These are phyloP conservation scores for Penicillium robsamsonii DNA, from an alignment of 495 filamentous ascomycete genomes.

Conservation along the genomic window DNA sequence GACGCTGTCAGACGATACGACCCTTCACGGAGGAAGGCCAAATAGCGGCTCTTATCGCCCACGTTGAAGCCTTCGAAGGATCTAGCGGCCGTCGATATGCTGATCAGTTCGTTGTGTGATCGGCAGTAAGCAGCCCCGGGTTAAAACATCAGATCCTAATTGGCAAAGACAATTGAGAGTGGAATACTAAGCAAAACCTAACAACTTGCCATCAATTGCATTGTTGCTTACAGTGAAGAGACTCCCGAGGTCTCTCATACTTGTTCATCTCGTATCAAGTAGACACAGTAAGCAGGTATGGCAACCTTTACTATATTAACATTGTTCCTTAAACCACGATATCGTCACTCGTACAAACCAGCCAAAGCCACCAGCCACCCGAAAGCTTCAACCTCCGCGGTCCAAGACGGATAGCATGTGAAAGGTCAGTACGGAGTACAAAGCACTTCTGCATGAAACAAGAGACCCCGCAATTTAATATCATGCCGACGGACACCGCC, in stretches of 20 bases:
- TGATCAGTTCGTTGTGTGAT: not conserved
- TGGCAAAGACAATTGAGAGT: not conserved
- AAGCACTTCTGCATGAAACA: not conserved
- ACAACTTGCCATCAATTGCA: not conserved
- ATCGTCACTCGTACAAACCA: not conserved
- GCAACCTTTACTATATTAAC: not conserved
- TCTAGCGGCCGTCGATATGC: constrained; percentile 4
- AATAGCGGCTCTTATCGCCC: not conserved
- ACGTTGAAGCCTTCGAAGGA: not conserved
- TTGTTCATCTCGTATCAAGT: not conserved
- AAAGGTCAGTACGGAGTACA: not conserved
- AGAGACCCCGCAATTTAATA: constrained; percentile 4
- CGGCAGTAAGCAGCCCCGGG: not conserved
- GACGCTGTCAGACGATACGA: constrained; percentile 11
- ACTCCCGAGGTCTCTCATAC: not conserved
- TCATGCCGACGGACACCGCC: constrained; percentile 27
- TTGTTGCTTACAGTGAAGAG: not conserved
- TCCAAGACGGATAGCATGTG: constrained; percentile 2
- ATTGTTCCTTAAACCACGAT: not conserved
- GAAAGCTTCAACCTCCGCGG: constrained; percentile 13
- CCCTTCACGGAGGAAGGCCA: constrained; percentile 10
- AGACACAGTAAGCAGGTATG: not conserved
- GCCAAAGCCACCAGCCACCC: constrained; percentile 18
- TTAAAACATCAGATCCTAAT: not conserved
- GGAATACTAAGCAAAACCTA: not conserved